Percentiles rank a stretch among this genome's conserved stretches.
Evolutionary conservation across 495 filamentous ascomycete genomes (phyloP).

Genomic region (Durotheca rogersii): DNA sequence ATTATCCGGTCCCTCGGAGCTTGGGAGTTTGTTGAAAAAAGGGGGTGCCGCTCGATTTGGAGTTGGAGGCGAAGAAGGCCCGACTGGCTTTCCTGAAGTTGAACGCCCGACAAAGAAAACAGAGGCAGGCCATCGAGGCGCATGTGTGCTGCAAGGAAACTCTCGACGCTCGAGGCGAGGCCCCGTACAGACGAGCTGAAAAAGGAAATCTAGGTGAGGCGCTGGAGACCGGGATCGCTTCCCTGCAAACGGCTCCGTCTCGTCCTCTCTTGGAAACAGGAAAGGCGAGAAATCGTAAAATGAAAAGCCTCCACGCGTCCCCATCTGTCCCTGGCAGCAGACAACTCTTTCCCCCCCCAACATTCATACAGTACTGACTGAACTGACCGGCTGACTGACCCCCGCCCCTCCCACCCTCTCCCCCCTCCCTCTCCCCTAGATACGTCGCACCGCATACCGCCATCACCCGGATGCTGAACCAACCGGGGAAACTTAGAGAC

Average conservation of each 20-base stretch:
- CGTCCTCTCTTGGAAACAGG: conserved; percentile 11
- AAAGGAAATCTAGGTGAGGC: conserved; percentile 6
- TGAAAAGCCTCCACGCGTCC: conserved; percentile 8
- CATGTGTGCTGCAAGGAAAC: conserved; percentile 16
- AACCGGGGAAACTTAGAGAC: conserved; percentile 24
- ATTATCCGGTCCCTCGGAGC: conserved; percentile 19
- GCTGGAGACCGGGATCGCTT: conserved; percentile 4
- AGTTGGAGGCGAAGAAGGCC: conserved; percentile 8
- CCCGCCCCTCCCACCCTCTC: no score
- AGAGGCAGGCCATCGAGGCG: conserved; percentile 13
- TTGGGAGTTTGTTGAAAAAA: background rate
- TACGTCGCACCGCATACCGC: conserved; percentile 27
- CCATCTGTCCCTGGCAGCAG: conserved; percentile 18
- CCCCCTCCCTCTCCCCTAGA: no score
- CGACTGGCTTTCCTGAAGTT: background rate
- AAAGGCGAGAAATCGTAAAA: conserved; percentile 8
- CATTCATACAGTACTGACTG: conserved; percentile 24
- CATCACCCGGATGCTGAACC: conserved; percentile 25
- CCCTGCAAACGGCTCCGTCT: background rate
- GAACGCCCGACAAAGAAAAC: background rate
- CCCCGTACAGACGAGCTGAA: no score
- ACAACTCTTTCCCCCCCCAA: conserved; percentile 5
- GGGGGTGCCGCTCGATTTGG: conserved; percentile 1
- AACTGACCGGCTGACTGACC: conserved; percentile 13
- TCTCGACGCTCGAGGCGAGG: background rate